phyloP scores from a whole-genome alignment of 2,329 filamentous ascomycete species.

The Byssoonygena ceratinophila region DNA sequence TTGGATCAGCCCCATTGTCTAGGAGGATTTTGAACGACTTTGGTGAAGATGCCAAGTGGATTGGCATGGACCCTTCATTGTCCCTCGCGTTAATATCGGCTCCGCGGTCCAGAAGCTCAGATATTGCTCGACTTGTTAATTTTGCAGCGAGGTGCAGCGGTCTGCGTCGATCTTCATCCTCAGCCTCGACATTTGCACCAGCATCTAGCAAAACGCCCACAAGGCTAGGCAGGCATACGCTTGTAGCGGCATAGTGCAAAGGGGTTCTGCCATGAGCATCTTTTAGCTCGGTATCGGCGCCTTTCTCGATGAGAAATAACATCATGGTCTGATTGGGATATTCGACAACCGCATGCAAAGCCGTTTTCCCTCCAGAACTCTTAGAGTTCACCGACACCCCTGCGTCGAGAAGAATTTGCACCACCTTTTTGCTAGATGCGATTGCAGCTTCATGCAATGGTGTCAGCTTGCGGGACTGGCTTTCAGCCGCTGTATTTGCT shows the following conservation, averaged over 20 bases:
- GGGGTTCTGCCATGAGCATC: background rate
- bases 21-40: background rate
- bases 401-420: background rate
- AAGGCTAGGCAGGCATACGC: background rate
- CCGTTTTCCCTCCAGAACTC: background rate
- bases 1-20: slow-evolving; percentile 27
- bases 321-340: background rate
- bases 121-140: background rate
- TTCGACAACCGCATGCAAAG: background rate
- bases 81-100: slow-evolving; percentile 15
- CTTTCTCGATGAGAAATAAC: background rate
- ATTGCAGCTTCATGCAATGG: background rate
- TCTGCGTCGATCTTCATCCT: slow-evolving; percentile 30
- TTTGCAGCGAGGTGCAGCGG: slow-evolving; percentile 19
- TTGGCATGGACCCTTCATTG: background rate
- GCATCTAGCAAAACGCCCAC: slow-evolving; percentile 10
- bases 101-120: slow-evolving; percentile 17
- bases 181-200: slow-evolving; percentile 28
- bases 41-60: background rate
- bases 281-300: background rate
- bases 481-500: background rate
- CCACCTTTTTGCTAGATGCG: background rate
- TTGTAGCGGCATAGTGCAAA: background rate
- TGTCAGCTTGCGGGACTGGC: background rate
- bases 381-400: background rate